Conservation (phyloP, 106 monocot genomes). For the Chionographis japonica region DNA sequence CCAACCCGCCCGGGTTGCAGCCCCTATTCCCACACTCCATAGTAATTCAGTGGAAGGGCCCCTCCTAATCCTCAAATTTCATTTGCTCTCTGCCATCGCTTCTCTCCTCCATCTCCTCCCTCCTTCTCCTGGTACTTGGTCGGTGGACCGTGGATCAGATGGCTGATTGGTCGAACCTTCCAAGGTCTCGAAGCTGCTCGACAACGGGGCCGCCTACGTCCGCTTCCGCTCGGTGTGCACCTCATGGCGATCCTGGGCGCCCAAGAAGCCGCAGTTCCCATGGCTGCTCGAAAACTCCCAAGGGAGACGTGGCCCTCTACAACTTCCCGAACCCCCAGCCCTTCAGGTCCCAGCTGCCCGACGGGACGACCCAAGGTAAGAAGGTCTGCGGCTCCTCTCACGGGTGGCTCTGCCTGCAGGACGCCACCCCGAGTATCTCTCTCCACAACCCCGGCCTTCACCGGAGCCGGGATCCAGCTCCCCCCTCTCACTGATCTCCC, state of each 20-base stretch:
- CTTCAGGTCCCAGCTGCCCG: neutral
- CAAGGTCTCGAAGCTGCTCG: neutral
- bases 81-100: no score
- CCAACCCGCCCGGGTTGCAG: no score
- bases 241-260: neutral
- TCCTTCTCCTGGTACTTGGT: no score
- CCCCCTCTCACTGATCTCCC: neutral
- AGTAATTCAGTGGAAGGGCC: no score
- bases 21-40: no score
- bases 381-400: neutral
- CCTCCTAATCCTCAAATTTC: no score
- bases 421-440: neutral
- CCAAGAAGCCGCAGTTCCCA: neutral
- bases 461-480: neutral
- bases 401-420: neutral
- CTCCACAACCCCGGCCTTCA: neutral
- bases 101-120: no score
- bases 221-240: constrained; percentile 1
- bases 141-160: no score
- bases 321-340: neutral
- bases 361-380: neutral
- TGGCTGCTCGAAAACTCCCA: no score
- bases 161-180: neutral
- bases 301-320: neutral
- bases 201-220: neutral